Evolutionary conservation across 305 asterid genomes (phyloP).

Genomic region (Fraxinus xanthoxyloides): DNA sequence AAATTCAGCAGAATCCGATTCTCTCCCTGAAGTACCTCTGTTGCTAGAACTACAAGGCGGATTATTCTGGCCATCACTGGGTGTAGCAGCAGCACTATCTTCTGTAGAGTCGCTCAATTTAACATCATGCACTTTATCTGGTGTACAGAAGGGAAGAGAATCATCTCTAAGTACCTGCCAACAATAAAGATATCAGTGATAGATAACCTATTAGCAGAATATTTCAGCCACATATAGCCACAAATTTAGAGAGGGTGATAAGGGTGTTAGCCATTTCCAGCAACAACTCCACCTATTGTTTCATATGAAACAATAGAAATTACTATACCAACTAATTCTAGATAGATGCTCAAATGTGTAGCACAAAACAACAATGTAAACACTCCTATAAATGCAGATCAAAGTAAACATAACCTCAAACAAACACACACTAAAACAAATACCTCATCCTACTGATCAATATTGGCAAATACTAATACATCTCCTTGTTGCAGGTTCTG

Average conservation of each 20-base stretch:
- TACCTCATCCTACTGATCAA: not conserved
- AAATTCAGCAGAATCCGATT: slow-evolving; percentile 61
- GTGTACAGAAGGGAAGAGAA: slow-evolving; percentile 65
- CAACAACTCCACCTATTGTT: not conserved
- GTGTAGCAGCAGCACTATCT: slow-evolving; percentile 47
- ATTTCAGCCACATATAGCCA: not conserved
- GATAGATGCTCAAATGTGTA: not conserved
- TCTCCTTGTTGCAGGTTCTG: not conserved
- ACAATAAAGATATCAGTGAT: slow-evolving; percentile 20
- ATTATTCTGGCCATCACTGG: slow-evolving; percentile 59
- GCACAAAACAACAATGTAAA: not conserved
- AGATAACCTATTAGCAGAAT: not conserved
- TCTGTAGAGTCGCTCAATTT: slow-evolving; percentile 74
- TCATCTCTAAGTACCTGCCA: slow-evolving; percentile 76
- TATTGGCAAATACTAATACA: not conserved
- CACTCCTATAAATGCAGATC: not conserved
- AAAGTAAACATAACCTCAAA: not conserved
- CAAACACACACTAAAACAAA: not conserved
- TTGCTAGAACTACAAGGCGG: slow-evolving; percentile 77
- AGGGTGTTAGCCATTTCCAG: not conserved
- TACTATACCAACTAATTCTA: slow-evolving; percentile 1
- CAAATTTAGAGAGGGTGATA: too few species aligned
- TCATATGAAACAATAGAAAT: slow-evolving; percentile 1
- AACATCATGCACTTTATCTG: slow-evolving; percentile 91
- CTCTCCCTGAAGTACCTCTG: slow-evolving; percentile 52